Conservation (phyloP, 2,329 filamentous ascomycete species). For the Penicillium concentricum region DNA sequence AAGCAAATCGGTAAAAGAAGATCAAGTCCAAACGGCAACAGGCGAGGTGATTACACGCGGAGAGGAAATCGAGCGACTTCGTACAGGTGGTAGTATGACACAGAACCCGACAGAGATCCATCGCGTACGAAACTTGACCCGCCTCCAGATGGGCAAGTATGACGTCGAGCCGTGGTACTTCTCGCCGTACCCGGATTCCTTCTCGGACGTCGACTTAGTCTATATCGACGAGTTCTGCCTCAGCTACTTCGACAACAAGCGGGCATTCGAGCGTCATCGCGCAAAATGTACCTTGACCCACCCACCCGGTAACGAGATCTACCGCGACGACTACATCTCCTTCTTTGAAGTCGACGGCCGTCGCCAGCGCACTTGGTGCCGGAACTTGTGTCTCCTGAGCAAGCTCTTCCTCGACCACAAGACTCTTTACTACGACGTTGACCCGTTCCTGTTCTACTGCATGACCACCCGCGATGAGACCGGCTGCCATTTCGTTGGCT, state of each 20-base stretch:
- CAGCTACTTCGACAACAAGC: conserved; percentile 80
- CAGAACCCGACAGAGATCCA: conserved; percentile 97
- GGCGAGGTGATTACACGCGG: conserved; percentile 59
- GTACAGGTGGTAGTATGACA: conserved; percentile 95
- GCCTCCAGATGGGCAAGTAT: conserved; percentile 87
- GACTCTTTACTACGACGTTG: conserved; percentile 96
- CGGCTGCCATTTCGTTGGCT: conserved; percentile 96
- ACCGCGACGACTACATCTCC: conserved; percentile 83
- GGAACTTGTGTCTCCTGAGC: conserved; percentile 91
- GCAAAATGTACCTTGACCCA: conserved; percentile 87
- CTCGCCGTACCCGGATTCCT: conserved; percentile 89
- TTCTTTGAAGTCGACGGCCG: conserved; percentile 98
- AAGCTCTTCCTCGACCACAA: conserved; percentile 99
- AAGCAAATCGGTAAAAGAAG: conserved; percentile 35
- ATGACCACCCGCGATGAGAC: conserved; percentile 90
- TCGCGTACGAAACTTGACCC: conserved; percentile 89
- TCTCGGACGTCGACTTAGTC: conserved; percentile 83
- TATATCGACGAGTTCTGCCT: conserved; percentile 98
- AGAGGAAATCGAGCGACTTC: conserved; percentile 93
- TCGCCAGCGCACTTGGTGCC: conserved; percentile 97
- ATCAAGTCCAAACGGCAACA: conserved; percentile 34
- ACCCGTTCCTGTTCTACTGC: conserved; percentile 95
- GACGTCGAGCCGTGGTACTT: conserved; percentile 99
- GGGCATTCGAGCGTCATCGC: conserved; percentile 81
- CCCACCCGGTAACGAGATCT: conserved; percentile 96